Conservation (phyloP, 2,329 filamentous ascomycete species). For the Fusarium napiforme region DNA sequence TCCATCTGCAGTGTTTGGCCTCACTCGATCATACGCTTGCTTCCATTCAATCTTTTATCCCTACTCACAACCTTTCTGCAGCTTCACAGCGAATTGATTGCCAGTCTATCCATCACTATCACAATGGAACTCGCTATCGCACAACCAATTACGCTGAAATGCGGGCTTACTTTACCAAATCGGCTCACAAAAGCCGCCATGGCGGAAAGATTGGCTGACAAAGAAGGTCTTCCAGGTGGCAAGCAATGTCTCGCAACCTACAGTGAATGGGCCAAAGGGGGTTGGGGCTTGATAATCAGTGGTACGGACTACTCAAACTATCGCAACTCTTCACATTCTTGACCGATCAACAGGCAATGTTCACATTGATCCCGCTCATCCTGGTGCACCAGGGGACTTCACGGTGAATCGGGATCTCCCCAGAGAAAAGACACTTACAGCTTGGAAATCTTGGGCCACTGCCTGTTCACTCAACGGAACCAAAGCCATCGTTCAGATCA, state of each 20-base stretch:
- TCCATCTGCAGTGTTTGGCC: too few species aligned
- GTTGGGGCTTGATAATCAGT: not conserved
- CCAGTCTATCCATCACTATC: fast-evolving
- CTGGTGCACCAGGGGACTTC: not conserved
- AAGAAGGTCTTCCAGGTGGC: not conserved
- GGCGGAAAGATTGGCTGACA: not conserved
- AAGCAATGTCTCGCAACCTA: not conserved
- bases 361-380: not conserved
- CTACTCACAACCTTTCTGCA: fast-evolving
- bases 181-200: not conserved
- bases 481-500: not conserved
- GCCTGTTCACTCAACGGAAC: not conserved
- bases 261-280: not conserved
- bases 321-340: too few species aligned
- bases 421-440: not conserved
- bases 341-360: not conserved
- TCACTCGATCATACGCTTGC: fast-evolving
- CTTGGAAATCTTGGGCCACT: not conserved
- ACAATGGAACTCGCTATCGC: not conserved
- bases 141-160: not conserved
- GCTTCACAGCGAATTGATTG: not conserved
- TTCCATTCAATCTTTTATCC: not conserved
- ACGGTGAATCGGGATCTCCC: not conserved
- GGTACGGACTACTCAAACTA: not conserved
- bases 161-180: not conserved